Percentiles rank a stretch among this genome's conserved stretches.
Conservation (phyloP, 495 filamentous ascomycete species). For the Penicillium crystallinum region DNA sequence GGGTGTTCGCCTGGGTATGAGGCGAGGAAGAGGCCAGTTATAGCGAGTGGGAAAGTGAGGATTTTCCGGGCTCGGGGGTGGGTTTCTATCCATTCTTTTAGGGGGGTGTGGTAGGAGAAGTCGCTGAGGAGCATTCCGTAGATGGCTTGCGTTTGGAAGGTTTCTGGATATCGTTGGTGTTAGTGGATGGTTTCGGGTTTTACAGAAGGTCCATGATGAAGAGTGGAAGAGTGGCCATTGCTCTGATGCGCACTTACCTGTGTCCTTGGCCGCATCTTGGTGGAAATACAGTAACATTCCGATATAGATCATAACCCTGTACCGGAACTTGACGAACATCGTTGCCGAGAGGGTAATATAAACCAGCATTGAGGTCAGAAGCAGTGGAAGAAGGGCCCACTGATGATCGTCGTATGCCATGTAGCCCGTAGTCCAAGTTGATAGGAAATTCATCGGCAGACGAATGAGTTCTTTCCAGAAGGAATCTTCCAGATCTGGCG, state of each 20-base stretch:
- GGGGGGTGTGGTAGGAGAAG: conserved; percentile 25
- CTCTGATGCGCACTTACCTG: conserved; percentile 15
- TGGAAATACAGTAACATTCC: conserved; percentile 52
- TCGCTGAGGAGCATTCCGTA: conserved; percentile 63
- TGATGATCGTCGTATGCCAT: conserved; percentile 63
- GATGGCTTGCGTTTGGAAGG: conserved; percentile 55
- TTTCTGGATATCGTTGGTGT: conserved; percentile 21
- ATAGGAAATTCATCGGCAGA: conserved; percentile 48
- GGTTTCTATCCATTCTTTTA: conserved; percentile 14
- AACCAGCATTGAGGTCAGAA: conserved; percentile 57
- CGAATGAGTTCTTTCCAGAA: conserved; percentile 35
- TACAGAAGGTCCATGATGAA: neutral
- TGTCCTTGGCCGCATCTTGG: conserved; percentile 32
- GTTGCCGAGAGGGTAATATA: conserved; percentile 55
- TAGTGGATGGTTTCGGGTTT: neutral
- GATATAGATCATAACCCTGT: conserved; percentile 51
- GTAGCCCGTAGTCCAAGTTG: conserved; percentile 54
- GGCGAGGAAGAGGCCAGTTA: conserved; percentile 57
- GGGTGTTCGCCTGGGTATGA: conserved; percentile 58
- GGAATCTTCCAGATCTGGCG: conserved; percentile 40
- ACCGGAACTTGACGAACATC: conserved; percentile 51
- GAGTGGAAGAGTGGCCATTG: neutral
- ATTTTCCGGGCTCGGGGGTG: conserved; percentile 54
- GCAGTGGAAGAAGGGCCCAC: conserved; percentile 59
- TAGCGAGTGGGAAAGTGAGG: conserved; percentile 54